Evolutionary conservation across 192 early-diverging fungal genomes (phyloP).

Genomic region (Entomortierella lignicola): DNA sequence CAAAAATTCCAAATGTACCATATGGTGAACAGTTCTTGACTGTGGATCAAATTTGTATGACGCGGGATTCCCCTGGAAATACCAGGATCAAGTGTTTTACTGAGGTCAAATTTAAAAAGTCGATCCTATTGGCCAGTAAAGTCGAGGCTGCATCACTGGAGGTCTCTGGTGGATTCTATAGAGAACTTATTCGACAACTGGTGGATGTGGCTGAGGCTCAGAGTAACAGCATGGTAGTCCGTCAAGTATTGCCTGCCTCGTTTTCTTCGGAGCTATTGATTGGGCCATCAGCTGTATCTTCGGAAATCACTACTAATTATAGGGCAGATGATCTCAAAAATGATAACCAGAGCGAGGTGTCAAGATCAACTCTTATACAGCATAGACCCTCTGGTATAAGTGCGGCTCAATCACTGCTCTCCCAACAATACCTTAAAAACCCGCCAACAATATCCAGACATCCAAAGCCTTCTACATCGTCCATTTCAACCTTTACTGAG

Average conservation of each 20-base stretch:
- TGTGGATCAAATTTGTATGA: constrained; percentile 29
- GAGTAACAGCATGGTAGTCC: not conserved
- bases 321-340: not conserved
- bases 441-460: not conserved
- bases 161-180: constrained; percentile 14
- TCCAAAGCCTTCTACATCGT: not conserved
- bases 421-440: constrained; percentile 17
- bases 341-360: no score
- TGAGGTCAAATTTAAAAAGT: constrained; percentile 32
- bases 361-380: not conserved
- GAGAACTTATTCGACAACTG: constrained; percentile 25
- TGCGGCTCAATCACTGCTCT: constrained; percentile 10
- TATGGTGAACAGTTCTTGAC: constrained; percentile 34
- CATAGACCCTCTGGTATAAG: not conserved
- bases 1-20: constrained; percentile 14
- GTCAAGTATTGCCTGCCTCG: not conserved
- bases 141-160: constrained; percentile 26
- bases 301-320: not conserved
- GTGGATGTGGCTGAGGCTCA: constrained; percentile 5
- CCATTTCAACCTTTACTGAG: not conserved
- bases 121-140: constrained; percentile 20
- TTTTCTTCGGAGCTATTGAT: not conserved
- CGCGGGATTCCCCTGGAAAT: constrained; percentile 23
- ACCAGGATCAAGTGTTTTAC: constrained; percentile 36
- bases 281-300: not conserved